Evolutionary conservation across 2,329 filamentous ascomycete genomes (phyloP), one percentile per base, ranked within the genome.

Genomic region (Cercospora zeina): DNA sequence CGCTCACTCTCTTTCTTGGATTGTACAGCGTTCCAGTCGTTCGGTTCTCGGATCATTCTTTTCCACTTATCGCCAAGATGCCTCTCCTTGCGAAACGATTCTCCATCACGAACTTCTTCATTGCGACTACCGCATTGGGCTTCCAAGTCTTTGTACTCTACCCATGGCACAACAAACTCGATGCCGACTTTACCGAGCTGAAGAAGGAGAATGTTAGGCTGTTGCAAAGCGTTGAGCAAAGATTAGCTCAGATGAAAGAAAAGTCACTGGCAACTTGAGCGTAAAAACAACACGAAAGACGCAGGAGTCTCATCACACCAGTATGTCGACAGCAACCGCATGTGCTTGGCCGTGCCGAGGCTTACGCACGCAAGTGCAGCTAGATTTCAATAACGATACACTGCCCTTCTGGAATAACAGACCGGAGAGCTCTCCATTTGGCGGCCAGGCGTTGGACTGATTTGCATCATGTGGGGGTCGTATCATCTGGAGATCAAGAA

Each of bases 121-220:
- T 70, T 55, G 68, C 67, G 5, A 54, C 62, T 6, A 67, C 69
- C 4, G 67, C 69, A 0, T 54, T 70, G 2, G 64, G 65, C 11
- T 70, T 70, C 37, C 69, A 70, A 42, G 65, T 68, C 37, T 67
- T 64, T 30, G 69, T 70, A 0, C 54, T 70, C 19, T 70, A 70
- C n/a, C 69, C 69, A 31, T 70, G 69, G 69, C 69, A 70, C 42
- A 63, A 59, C 47, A 66, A 69, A 42, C 62, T 70, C 8, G 69
- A 69, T 56, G 59, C 65, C 5, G 69, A 69, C 27, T 70, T 70
- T 27, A 62, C 61, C n/a, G 62, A 57, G 10, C 55, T 70, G 34
- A 66, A 57, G 37, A 42, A 49, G 37, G 69, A 70, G 53, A 68
- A 70, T 31, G 50, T 55, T 7, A 54, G 58, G 10, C 49, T 68